These are phyloP conservation scores for Stephanodiscus triporus DNA, from an alignment of 108 stramenopile genomes.

Conservation along the genomic window DNA sequence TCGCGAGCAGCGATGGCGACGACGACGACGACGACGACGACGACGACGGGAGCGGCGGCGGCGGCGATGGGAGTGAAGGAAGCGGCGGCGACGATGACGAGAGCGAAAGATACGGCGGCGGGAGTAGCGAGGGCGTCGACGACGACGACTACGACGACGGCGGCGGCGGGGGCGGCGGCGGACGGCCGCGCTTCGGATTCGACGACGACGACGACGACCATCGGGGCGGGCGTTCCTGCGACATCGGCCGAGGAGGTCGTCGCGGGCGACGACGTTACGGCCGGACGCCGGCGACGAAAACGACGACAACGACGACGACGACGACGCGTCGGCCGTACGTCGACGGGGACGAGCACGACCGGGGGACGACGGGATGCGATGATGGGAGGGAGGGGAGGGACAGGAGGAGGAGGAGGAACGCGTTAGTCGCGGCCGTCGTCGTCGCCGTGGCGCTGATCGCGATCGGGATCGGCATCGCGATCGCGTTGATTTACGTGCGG, in stretches of 20 bases:
- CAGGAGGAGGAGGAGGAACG: background rate
- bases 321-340: conserved; percentile 5
- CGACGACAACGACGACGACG: background rate
- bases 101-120: conserved; percentile 2
- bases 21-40: conserved; percentile 11
- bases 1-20: conserved; percentile 12
- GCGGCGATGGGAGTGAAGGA: conserved; percentile 15
- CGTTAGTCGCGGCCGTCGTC: background rate
- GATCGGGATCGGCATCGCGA: background rate
- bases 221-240: background rate
- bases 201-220: conserved; percentile 7
- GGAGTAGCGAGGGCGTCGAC: too few species aligned
- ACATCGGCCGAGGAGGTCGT: background rate
- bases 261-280: too few species aligned
- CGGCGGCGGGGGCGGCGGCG: conserved; percentile 1
- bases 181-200: conserved; percentile 10
- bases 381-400: background rate
- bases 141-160: conserved; percentile 7
- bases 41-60: conserved; percentile 7
- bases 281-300: too few species aligned
- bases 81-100: conserved; percentile 3
- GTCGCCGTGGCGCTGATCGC: background rate
- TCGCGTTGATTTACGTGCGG: background rate
- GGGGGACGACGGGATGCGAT: too few species aligned
- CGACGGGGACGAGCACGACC: background rate